Evolutionary conservation across 2,329 filamentous ascomycete genomes (phyloP).

Genomic region (Penicillium glabrum): DNA sequence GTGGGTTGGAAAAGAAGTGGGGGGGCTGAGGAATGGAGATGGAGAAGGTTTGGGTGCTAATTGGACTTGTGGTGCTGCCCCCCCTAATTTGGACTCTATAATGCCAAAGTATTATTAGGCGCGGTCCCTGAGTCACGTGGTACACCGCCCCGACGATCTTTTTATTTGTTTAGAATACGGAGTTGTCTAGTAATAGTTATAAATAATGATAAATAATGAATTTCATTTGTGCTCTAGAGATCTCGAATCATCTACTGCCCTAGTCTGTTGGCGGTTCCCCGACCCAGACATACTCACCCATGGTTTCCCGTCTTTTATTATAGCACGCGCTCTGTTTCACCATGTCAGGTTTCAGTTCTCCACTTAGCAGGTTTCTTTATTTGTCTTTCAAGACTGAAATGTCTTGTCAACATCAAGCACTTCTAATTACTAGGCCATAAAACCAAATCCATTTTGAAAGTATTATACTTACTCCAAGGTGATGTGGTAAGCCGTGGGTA

Average conservation of each 20-base stretch:
- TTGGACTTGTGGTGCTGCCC: conserved; percentile 1
- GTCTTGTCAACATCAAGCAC: no score
- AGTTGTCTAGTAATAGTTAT: neutral
- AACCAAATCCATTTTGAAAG: no score
- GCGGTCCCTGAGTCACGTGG: conserved; percentile 2
- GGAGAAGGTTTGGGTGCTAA: conserved; percentile 3
- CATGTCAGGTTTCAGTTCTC: neutral
- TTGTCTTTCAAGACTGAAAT: no score
- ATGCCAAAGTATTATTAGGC: neutral
- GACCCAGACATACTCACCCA: neutral
- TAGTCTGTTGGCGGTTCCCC: neutral
- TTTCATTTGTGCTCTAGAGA: no score
- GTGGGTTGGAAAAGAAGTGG: conserved; percentile 1
- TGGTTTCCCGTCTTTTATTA: neutral
- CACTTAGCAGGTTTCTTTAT: neutral
- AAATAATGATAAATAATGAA: neutral
- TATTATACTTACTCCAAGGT: neutral
- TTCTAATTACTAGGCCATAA: no score
- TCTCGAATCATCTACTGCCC: neutral
- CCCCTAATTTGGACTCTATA: neutral
- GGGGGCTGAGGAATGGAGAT: conserved; percentile 4
- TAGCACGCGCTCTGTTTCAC: neutral
- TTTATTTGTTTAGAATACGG: neutral
- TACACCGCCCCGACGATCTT: neutral
- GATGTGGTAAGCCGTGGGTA: neutral